Evolutionary conservation across 208 protist genomes (phyloP).

Genomic region (Zelonia costaricensis): DNA sequence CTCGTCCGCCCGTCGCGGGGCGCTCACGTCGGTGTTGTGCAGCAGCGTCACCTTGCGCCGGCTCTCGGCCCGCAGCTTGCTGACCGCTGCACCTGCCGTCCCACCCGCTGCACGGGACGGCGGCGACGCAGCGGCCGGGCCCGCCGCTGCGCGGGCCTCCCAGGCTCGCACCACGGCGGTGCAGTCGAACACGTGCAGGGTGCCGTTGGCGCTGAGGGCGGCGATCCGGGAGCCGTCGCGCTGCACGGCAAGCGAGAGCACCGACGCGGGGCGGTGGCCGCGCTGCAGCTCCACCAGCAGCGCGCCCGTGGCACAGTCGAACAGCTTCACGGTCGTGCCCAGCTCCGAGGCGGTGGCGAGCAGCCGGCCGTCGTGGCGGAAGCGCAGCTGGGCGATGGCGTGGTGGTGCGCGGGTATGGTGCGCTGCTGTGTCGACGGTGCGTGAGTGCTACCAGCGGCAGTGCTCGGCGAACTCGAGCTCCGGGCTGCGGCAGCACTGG

Average conservation of each 20-base stretch:
- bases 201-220: conserved; percentile 56
- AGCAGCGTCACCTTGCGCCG: conserved; percentile 18
- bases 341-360: conserved; percentile 57
- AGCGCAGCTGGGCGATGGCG: conserved; percentile 35
- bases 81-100: background rate
- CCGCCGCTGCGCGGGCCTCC: conserved; percentile 10
- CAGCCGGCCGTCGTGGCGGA: conserved; percentile 33
- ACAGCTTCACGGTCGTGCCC: conserved; percentile 74
- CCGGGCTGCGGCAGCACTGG: background rate
- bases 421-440: conserved; percentile 10
- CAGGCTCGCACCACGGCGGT: conserved; percentile 20
- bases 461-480: background rate
- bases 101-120: background rate
- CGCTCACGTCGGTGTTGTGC: background rate
- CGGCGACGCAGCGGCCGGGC: background rate
- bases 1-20: background rate
- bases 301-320: conserved; percentile 35
- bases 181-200: conserved; percentile 64
- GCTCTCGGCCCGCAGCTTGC: conserved; percentile 18
- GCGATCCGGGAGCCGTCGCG: conserved; percentile 31
- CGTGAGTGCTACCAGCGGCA: background rate
- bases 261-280: conserved; percentile 34
- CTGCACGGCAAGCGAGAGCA: conserved; percentile 57
- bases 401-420: conserved; percentile 39
- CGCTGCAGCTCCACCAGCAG: conserved; percentile 53